Base-by-base conservation (phyloP, 805 yeast genomes). In the Ogataea ganodermae region DNA sequence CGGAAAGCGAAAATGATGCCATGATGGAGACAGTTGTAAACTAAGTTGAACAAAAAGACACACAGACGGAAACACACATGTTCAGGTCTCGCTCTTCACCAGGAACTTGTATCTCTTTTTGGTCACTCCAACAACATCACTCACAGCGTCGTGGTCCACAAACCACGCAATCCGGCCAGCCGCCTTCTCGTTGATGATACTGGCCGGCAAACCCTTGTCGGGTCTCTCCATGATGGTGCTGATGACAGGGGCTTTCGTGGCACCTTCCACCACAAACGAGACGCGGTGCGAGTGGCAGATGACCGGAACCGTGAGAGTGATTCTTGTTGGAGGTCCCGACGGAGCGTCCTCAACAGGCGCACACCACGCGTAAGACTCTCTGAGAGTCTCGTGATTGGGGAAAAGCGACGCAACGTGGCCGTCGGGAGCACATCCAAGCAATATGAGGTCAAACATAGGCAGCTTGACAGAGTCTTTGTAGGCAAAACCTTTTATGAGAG, bases 351-450 rank as follows among this genome's bases (percentile, higher is more conserved):
- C 85, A 6, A 92, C 95, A 1, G 97, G 96, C 21, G 89, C 86
- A 53, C 91, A 91, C 97, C 98, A 92, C 1, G 97, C 97, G 57
- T 86, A 78, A 52, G 84, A 80, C 66, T 92, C 99, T 62, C 97
- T 78, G 55, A 92, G 73, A 46, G 87, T 85, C 57, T 88, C 94
- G 61, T 88, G 94, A 63, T 86, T 85, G 18, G 99, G 99, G 74
- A 92, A 92, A 46, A 92, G 77, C n/a, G 96, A 89, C 44, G 97
- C 96, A 62, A 89, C 88, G 67, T 92, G 99, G 18, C 99, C 99
- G 67, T 92, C 99, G 2, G 98, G 98, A 0, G 99, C 99, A 74
- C 98, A 92, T 21, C 99, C 99, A 49, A 94, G 75, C 55, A 94
- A 73, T 52, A 94, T 79, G 45, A 94, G 71, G 67, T 94, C 98